Evolutionary conservation across 768 basidiomycete species (phyloP).

Genomic region (Panus rudis): DNA sequence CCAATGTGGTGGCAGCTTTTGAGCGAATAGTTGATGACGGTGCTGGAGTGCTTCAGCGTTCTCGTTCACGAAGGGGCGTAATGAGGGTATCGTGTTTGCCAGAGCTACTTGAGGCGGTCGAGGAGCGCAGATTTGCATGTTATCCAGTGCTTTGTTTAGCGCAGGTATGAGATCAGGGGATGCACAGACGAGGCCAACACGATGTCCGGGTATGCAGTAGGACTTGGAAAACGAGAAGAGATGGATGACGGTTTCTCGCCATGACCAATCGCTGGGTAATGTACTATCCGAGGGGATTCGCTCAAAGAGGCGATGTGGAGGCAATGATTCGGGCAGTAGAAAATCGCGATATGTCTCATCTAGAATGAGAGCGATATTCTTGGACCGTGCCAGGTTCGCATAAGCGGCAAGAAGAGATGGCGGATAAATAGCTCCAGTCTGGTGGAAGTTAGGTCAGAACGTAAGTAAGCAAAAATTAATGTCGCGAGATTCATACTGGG

Average conservation of each 20-base stretch:
- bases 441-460: background rate
- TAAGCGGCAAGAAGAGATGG: constrained; percentile 51
- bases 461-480: background rate
- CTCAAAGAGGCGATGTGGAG: constrained; percentile 55
- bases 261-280: constrained; percentile 27
- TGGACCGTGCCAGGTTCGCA: constrained; percentile 45
- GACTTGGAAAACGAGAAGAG: constrained; percentile 80
- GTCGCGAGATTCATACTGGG: constrained; percentile 35
- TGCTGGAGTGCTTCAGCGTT: constrained; percentile 41
- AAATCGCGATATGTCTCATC: constrained; percentile 91
- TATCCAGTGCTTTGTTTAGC: constrained; percentile 62
- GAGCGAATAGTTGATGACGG: constrained; percentile 52
- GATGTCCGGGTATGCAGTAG: constrained; percentile 75
- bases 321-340: constrained; percentile 27
- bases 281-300: constrained; percentile 1
- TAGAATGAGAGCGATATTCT: constrained; percentile 60
- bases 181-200: constrained; percentile 66
- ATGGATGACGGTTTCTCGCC: constrained; percentile 59
- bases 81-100: constrained; percentile 40
- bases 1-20: constrained; percentile 48
- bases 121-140: constrained; percentile 75
- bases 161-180: constrained; percentile 46
- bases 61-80: constrained; percentile 45
- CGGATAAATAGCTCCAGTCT: constrained; percentile 70
- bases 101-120: constrained; percentile 67